Percentiles rank a stretch among this genome's conserved stretches.
These are phyloP conservation scores for Exserohilum turcica DNA, from an alignment of 2,329 filamentous ascomycete species.

Conservation along the genomic window DNA sequence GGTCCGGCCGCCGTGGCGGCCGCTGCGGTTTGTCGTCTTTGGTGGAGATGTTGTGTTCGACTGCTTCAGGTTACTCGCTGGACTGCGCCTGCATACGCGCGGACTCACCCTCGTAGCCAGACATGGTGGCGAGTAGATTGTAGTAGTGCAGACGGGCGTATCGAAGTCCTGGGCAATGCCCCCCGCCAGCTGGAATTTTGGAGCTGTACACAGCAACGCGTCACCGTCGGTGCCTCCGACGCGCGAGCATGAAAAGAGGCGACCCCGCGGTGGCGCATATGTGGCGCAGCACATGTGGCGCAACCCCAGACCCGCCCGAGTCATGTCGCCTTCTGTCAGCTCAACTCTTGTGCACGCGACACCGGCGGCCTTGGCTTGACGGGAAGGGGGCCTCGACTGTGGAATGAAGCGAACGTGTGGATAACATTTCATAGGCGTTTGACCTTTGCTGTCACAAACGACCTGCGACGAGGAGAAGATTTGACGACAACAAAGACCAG, in stretches of 20 bases:
- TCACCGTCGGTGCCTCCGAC: constrained; percentile 16
- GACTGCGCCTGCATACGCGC: constrained; percentile 5
- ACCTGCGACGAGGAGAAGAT: no score
- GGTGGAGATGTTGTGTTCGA: constrained; percentile 56
- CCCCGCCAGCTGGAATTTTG: constrained; percentile 15
- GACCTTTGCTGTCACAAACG: no score
- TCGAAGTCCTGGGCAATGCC: constrained; percentile 1
- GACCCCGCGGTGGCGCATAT: constrained; percentile 11
- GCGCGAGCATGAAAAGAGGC: not conserved
- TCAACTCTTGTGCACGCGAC: not conserved
- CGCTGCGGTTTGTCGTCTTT: constrained; percentile 45
- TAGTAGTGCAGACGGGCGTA: constrained; percentile 20
- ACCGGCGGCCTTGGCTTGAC: not conserved
- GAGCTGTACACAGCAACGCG: constrained; percentile 16
- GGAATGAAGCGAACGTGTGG: no score
- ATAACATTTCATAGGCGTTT: no score
- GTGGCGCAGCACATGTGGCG: constrained; percentile 2
- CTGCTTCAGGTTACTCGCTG: constrained; percentile 40
- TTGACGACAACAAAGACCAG: no score
- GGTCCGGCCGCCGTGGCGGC: constrained; percentile 62
- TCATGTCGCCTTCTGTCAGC: not conserved
- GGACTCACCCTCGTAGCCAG: constrained; percentile 53
- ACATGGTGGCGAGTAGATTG: constrained; percentile 43
- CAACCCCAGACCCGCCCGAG: not conserved
- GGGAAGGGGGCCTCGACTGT: no score